phyloP scores from a whole-genome alignment of 2,329 filamentous ascomycete species.

The Cladosporium sp. region DNA sequence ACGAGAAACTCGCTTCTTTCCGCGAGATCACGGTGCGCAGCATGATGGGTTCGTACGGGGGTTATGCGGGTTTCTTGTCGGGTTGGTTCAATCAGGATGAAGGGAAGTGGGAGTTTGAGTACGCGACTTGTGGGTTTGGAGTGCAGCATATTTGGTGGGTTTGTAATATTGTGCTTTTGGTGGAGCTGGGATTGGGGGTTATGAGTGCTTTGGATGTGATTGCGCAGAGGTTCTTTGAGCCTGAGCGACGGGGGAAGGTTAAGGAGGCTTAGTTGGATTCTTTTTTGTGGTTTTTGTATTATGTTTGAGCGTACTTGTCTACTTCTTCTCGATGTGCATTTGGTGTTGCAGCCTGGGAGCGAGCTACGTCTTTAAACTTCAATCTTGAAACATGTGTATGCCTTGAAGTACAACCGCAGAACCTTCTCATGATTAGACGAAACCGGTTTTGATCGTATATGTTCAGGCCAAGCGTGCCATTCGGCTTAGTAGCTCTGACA shows the following conservation, averaged over 20 bases:
- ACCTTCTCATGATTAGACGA: background rate
- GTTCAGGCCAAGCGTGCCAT: background rate
- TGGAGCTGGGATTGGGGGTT: slow-evolving; percentile 40
- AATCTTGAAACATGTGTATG: background rate
- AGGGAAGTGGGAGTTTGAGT: slow-evolving; percentile 81
- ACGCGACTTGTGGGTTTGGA: slow-evolving; percentile 74
- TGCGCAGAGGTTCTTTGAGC: background rate
- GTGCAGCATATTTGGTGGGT: slow-evolving; percentile 94
- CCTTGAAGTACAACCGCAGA: background rate
- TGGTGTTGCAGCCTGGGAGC: background rate
- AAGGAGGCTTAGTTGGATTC: background rate
- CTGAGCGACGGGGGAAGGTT: background rate
- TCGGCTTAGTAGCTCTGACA: too few relatives aligned
- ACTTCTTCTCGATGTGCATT: background rate
- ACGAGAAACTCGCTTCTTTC: slow-evolving; percentile 42
- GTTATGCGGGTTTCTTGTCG: slow-evolving; percentile 84
- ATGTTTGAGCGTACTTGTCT: background rate
- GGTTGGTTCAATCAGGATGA: slow-evolving; percentile 78
- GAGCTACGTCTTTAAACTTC: too few relatives aligned
- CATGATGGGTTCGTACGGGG: slow-evolving; percentile 98
- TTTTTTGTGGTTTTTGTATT: background rate
- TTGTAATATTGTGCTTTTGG: slow-evolving; percentile 72
- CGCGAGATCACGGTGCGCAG: slow-evolving; percentile 91
- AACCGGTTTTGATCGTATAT: background rate
- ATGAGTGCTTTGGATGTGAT: slow-evolving; percentile 1